A percentile compares a stretch with the other conserved stretches of the same genome.
These are phyloP conservation scores for Neonothopanus nambi DNA, from an alignment of 1,284 basidiomycete genomes.

Conservation along the genomic window DNA sequence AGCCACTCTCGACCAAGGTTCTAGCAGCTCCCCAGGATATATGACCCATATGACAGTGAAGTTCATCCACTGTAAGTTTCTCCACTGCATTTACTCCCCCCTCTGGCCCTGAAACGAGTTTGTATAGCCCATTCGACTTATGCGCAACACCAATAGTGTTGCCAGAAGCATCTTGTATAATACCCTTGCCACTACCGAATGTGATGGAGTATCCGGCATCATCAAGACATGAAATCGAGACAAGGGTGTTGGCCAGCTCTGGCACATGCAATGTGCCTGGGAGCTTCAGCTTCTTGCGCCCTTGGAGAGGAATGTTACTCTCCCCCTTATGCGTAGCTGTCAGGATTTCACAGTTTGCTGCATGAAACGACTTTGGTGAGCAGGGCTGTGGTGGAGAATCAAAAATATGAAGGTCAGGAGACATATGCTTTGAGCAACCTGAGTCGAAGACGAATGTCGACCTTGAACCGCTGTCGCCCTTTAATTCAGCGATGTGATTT, in stretches of 20 bases:
- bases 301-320: conserved; percentile 22
- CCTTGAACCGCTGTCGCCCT: not conserved
- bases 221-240: too few relatives aligned
- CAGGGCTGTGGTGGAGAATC: not conserved
- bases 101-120: conserved; percentile 8
- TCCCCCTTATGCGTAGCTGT: conserved; percentile 18
- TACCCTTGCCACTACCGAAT: conserved; percentile 12
- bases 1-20: conserved; percentile 23
- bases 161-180: conserved; percentile 7
- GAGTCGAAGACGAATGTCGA: too few relatives aligned
- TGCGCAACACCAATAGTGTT: conserved; percentile 9
- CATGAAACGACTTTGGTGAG: too few relatives aligned
- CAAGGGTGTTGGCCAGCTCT: conserved; percentile 21
- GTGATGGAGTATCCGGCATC: too few relatives aligned
- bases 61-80: conserved; percentile 8
- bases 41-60: conserved; percentile 22
- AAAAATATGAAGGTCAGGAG: not conserved
- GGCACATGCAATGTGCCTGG: conserved; percentile 25
- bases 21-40: conserved; percentile 14
- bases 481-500: not conserved
- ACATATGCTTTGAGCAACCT: conserved; percentile 2
- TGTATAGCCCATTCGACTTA: conserved; percentile 15
- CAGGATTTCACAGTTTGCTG: conserved; percentile 17
- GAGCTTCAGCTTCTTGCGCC: conserved; percentile 18
- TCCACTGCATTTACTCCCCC: conserved; percentile 2